phyloP scores from a whole-genome alignment of 225 moss, liverwort and hornwort species.

The Ulota crispa region DNA sequence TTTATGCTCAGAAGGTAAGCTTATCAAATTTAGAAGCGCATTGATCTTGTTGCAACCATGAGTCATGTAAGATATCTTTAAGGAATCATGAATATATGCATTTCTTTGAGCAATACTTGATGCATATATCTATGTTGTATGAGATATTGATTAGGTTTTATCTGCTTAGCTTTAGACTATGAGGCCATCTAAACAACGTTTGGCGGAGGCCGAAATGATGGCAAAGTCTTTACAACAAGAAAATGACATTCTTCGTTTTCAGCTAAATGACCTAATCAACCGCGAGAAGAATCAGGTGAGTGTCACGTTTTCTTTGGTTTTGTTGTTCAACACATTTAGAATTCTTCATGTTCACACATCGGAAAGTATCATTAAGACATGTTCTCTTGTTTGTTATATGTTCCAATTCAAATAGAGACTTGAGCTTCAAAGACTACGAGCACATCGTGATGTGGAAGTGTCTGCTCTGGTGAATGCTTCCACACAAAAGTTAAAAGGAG shows the following conservation, averaged over 20 bases:
- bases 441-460: conserved; percentile 97
- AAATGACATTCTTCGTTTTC: conserved; percentile 81
- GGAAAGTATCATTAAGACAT: background rate
- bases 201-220: conserved; percentile 61
- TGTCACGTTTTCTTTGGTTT: background rate
- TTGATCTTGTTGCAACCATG: conserved; percentile 13
- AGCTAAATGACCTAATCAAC: conserved; percentile 77
- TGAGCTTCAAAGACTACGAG: conserved; percentile 83
- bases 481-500: conserved; percentile 82
- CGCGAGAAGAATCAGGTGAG: conserved; percentile 80
- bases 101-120: background rate
- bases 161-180: conserved; percentile 23
- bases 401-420: conserved; percentile 60
- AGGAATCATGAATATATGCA: background rate
- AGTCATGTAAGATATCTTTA: conserved; percentile 26
- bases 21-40: background rate
- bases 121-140: background rate
- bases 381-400: background rate
- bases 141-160: background rate
- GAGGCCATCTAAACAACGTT: conserved; percentile 43
- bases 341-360: background rate
- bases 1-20: conserved; percentile 10
- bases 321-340: background rate
- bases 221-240: conserved; percentile 73
- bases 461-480: conserved; percentile 73